These are phyloP conservation scores for Madurella mycetomatis DNA, from an alignment of 2,329 filamentous ascomycete genomes.

Conservation along the genomic window DNA sequence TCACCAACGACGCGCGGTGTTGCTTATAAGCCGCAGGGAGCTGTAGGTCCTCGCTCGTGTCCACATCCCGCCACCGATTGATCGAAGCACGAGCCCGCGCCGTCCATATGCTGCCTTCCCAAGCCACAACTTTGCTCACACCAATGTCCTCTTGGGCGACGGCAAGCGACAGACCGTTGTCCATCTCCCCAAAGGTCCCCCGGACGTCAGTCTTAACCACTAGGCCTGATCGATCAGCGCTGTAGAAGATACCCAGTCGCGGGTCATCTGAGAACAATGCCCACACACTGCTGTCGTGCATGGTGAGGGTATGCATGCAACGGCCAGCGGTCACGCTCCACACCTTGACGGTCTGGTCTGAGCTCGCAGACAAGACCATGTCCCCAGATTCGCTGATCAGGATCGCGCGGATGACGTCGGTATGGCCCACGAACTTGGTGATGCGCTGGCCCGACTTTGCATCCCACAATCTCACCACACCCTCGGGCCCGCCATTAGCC, in stretches of 20 bases:
- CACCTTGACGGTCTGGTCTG: conserved; percentile 94
- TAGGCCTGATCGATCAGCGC: conserved; percentile 83
- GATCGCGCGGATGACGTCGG: conserved; percentile 88
- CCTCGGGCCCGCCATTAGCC: conserved; percentile 90
- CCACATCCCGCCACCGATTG: conserved; percentile 84
- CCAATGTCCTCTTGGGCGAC: conserved; percentile 87
- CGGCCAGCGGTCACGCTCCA: conserved; percentile 94
- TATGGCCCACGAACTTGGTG: conserved; percentile 95
- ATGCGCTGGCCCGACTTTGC: conserved; percentile 81
- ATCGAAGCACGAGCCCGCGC: conserved; percentile 87
- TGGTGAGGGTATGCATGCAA: conserved; percentile 96
- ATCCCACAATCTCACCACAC: conserved; percentile 89
- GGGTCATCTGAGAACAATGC: conserved; percentile 87
- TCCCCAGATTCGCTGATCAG: conserved; percentile 85
- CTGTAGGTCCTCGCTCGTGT: conserved; percentile 69
- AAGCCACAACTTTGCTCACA: conserved; percentile 63
- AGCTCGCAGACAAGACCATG: conserved; percentile 88
- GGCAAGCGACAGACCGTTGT: conserved; percentile 87
- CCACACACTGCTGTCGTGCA: conserved; percentile 99
- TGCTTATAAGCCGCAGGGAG: conserved; percentile 53
- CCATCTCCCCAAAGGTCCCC: conserved; percentile 65
- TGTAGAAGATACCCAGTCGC: conserved; percentile 85
- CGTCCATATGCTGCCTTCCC: conserved; percentile 80
- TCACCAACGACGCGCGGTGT: conserved; percentile 44
- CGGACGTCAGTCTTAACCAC: conserved; percentile 96